Base-by-base conservation (phyloP, 23 red algal species). In the Pyropia yezoensis region DNA sequence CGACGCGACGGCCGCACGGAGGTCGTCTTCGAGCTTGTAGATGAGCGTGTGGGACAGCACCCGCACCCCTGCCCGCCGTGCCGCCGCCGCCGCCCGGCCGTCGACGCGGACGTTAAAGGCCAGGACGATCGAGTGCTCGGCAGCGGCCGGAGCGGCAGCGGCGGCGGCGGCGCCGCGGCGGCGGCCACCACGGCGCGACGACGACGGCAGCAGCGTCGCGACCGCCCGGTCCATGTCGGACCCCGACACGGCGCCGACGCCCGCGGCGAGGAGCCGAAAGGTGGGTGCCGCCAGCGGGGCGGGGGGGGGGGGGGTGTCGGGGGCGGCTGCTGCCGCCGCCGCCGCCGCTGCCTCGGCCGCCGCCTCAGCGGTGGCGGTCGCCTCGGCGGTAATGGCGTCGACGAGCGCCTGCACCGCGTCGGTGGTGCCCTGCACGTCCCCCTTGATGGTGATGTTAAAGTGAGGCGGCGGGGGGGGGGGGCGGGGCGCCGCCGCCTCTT, bases 381-480 rank as follows among this genome's bases (percentile, higher is more conserved):
- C 65, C 24, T 69, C 82, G 30, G 67, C 52, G 61, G 47, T 62
- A 53, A 96, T 27, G 16, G 55, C 61, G 14, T 88, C 62, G 11
- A 96, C 70, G 61, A 65, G 73, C 50, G 78, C 61, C 49, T 73
- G 75, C 21, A 96, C 76, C 4, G 90, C 90, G 61, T 96, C 90
- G 9, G 82, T 76, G 30, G 71, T 73, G 34, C 90, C 90, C 50
- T 77, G 76, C 39, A 73, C 76, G 30, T 87, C 78, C 1, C 65
- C 90, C 30, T 86, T 86, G 13, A 96, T 49, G 25, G 88, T 25
- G 25, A 96, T 56, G 25, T 65, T 67, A 5, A 96, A 55, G 12
- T 20, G 49, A 17, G 23, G 50, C 4, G 39, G 39, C 11, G 39
- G 39, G 4, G 39, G 39, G 4, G 7, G 39, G 6, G 39, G 11